Base-by-base conservation (phyloP, 129 eudicot genomes). In the Lactuca saligna region DNA sequence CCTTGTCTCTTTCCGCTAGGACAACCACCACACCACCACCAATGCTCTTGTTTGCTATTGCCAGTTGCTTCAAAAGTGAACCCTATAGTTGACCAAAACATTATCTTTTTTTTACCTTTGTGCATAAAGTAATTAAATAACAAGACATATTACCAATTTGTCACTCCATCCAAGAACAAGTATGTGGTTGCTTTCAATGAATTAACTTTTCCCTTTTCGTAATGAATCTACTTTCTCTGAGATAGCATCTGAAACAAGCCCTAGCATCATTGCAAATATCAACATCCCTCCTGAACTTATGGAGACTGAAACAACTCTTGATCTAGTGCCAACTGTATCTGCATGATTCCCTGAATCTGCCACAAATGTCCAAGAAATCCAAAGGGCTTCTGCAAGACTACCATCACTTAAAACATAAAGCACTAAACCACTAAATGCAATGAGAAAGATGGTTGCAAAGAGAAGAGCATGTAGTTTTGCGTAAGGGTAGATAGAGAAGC, bases 291-390 rank as follows among this genome's bases (percentile, higher is more conserved):
- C 99, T 50, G 97, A 73, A 78, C 88, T 94, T 68, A 94, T 87
- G 57, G 95, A 87, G 34, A 94, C 92, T 16, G 99, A 94, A 75
- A 94, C 99, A 60, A 94, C 85, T 62, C 99, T 78, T 4, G 95
- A 90, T 65, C 95, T 96, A 54, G 79, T 85, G 38, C 99, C 99
- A 70, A 89, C 97, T 71, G 83, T 81, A 73, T 94, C 99, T 11
- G 99, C 99, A 82, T 94, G 99, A 79, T 85, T 94, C 74, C 99
- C 99, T 0, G 99, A 94, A 78, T 89, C 97, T 0, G 99, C 99
- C 63, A 94, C 97, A 69, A 94, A 89, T 55, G 90, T 72, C 99
- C 99, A 94, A 14, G 99, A 87, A 61, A 85, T 95, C 99, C 99
- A 94, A 78, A 94, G 90, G 57, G 97, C 85, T 74, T 94, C 99